phyloP scores from a whole-genome alignment of 192 early-diverging fungal genomes.

The Geranomyces michiganensis region DNA sequence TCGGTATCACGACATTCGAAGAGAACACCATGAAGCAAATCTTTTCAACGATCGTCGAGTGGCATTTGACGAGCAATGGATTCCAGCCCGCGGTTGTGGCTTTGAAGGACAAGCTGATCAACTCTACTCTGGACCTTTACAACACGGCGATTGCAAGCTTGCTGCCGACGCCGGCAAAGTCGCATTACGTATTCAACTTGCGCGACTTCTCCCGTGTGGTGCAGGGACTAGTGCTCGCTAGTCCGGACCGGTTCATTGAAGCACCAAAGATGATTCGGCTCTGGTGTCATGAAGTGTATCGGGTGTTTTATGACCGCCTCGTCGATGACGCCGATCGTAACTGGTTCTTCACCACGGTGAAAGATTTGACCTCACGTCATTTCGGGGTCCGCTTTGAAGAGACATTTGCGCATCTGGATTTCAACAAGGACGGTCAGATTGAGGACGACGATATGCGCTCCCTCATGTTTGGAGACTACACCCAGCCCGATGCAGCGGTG shows the following conservation, averaged over 20 bases:
- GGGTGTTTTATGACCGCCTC: slow-evolving; percentile 64
- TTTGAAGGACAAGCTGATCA: slow-evolving; percentile 46
- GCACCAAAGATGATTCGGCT: slow-evolving; percentile 54
- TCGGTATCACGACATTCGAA: slow-evolving; percentile 58
- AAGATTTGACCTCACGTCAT: slow-evolving; percentile 46
- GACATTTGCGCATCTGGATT: slow-evolving; percentile 52
- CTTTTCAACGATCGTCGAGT: slow-evolving; percentile 61
- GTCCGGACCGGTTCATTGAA: slow-evolving; percentile 50
- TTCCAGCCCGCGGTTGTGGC: slow-evolving; percentile 39
- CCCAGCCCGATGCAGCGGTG: slow-evolving; percentile 53
- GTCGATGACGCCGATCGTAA: slow-evolving; percentile 58
- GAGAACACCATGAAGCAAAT: slow-evolving; percentile 59
- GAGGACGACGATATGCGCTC: slow-evolving; percentile 63
- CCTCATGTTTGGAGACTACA: slow-evolving; percentile 64
- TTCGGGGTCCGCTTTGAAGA: slow-evolving; percentile 54
- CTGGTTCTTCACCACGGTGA: slow-evolving; percentile 57
- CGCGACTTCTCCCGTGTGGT: slow-evolving; percentile 61
- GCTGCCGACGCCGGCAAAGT: slow-evolving; percentile 61
- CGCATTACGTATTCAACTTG: slow-evolving; percentile 65
- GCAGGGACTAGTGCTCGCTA: slow-evolving; percentile 57
- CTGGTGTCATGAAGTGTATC: slow-evolving; percentile 60
- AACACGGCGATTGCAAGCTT: slow-evolving; percentile 54
- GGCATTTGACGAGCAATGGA: slow-evolving; percentile 53
- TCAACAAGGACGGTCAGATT: slow-evolving; percentile 57
- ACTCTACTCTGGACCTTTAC: slow-evolving; percentile 56